Evolutionary conservation across 2,329 filamentous ascomycete genomes (phyloP).

Genomic region (Massarina eburnea): DNA sequence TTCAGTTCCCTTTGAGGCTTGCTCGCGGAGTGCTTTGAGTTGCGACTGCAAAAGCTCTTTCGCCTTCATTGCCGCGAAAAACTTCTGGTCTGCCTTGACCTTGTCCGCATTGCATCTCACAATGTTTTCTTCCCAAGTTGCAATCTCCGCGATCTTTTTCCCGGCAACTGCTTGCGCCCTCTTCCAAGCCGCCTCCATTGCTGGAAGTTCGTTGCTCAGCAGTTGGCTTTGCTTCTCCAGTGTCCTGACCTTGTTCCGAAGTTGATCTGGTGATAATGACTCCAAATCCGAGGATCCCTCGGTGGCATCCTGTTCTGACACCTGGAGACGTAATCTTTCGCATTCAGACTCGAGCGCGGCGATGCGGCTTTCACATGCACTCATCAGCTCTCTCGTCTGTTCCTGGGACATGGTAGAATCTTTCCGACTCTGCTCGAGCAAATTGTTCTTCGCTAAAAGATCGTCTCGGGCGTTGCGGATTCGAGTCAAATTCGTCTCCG

Average conservation of each 20-base stretch:
- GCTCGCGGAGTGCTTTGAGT: conserved; percentile 73
- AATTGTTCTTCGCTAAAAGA: conserved; percentile 75
- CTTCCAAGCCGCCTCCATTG: conserved; percentile 88
- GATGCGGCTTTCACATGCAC: conserved; percentile 79
- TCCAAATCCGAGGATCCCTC: conserved; percentile 51
- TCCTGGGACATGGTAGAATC: conserved; percentile 69
- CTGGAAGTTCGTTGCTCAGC: conserved; percentile 83
- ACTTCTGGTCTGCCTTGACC: conserved; percentile 95
- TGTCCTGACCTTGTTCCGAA: conserved; percentile 72
- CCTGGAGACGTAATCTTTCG: conserved; percentile 64
- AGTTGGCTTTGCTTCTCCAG: conserved; percentile 79
- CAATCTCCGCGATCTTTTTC: conserved; percentile 81
- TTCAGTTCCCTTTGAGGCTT: conserved; percentile 88
- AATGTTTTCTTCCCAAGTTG: conserved; percentile 75
- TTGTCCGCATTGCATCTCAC: conserved; percentile 80
- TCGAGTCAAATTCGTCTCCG: conserved; percentile 82
- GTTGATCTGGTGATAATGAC: conserved; percentile 66
- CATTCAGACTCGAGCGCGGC: conserved; percentile 79
- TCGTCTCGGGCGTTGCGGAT: conserved; percentile 86
- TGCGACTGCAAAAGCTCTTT: conserved; percentile 84
- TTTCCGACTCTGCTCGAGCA: conserved; percentile 77
- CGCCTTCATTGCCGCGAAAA: conserved; percentile 92
- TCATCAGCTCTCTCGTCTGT: conserved; percentile 77
- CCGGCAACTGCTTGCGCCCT: conserved; percentile 82
- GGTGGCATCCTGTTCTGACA: conserved; percentile 48